Percentiles rank a stretch among this genome's conserved stretches.
Conservation (phyloP, 306 rosid species). For the Cyclanthera cordifolia region DNA sequence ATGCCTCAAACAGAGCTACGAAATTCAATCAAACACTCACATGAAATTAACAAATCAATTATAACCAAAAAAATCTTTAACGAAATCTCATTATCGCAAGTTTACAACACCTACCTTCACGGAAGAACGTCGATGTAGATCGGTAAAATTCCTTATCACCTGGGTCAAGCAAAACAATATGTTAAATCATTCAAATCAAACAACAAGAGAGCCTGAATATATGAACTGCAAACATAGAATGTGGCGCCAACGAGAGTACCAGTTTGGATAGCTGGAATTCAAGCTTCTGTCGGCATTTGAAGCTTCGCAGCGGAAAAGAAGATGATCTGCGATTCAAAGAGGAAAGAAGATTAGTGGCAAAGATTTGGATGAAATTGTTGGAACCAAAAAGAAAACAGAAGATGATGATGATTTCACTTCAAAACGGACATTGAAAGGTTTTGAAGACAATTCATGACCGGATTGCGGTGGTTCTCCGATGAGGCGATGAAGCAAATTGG, state of each 20-base stretch:
- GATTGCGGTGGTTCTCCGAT: neutral
- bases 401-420: neutral
- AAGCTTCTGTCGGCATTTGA: slow-evolving; percentile 25
- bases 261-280: slow-evolving; percentile 18
- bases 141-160: slow-evolving; percentile 28
- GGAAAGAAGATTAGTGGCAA: neutral
- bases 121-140: slow-evolving; percentile 34
- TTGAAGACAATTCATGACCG: slow-evolving; percentile 57
- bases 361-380: neutral
- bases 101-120: slow-evolving; percentile 41
- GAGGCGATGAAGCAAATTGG: neutral
- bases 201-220: neutral
- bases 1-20: neutral
- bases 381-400: neutral
- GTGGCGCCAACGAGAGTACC: slow-evolving; percentile 27
- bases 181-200: neutral
- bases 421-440: slow-evolving; percentile 39
- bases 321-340: slow-evolving; percentile 40
- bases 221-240: neutral
- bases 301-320: slow-evolving; percentile 29
- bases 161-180: slow-evolving; percentile 13
- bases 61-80: neutral
- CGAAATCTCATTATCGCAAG: neutral
- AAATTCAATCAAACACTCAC: neutral
- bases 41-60: neutral